phyloP scores from a whole-genome alignment of 345 rosid species.

The sweet orange (Citrus sinensis) region DVS_A1.0 CM039163.1:47572001-47572500 shows the following conservation, averaged over 20 bases:
- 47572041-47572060: too few relatives aligned
- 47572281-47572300: constrained; percentile 72
- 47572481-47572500: constrained; percentile 73
- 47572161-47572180: constrained; percentile 42
- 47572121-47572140: constrained; percentile 43
- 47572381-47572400: neutral
- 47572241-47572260: constrained; percentile 74
- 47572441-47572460: constrained; percentile 79
- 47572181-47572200: constrained; percentile 83
- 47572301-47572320: constrained; percentile 81
- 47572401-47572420: neutral
- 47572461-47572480: constrained; percentile 89
- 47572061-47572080: neutral
- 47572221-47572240: constrained; percentile 60
- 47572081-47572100: neutral
- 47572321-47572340: constrained; percentile 82
- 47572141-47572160: constrained; percentile 71
- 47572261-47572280: constrained; percentile 67
- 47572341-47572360: constrained; percentile 72
- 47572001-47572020: neutral
- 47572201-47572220: constrained; percentile 90
- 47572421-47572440: constrained; percentile 4
- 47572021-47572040: neutral
- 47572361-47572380: constrained; percentile 42
- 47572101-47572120: neutral